phyloP scores from a whole-genome alignment of 371 early-diverging fungal genomes.

The Gilbertella persicaria region DNA sequence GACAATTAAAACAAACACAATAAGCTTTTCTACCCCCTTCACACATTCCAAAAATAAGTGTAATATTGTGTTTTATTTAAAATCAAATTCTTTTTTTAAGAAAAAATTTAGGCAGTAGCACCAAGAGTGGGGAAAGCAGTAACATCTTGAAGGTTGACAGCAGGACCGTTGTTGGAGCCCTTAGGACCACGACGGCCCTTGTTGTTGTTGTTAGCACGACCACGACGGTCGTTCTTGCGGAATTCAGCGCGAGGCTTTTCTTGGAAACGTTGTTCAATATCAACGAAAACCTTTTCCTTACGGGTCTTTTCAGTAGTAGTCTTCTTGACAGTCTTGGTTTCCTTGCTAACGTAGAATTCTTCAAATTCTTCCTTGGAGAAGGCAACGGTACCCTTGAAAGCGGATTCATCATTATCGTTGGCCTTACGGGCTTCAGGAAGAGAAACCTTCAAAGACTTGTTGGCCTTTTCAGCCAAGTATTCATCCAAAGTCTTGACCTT shows the following conservation, averaged over 20 bases:
- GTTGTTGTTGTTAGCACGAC: slow-evolving; percentile 33
- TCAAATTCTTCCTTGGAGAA: slow-evolving; percentile 70
- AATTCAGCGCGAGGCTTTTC: slow-evolving; percentile 49
- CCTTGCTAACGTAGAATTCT: slow-evolving; percentile 69
- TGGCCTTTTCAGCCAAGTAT: slow-evolving; percentile 72
- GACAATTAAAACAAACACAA: no score
- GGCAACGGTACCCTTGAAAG: slow-evolving; percentile 78
- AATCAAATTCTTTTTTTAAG: not conserved
- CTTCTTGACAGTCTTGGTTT: slow-evolving; percentile 40
- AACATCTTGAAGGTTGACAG: slow-evolving; percentile 72
- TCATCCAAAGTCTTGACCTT: slow-evolving; percentile 78
- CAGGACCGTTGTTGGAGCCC: slow-evolving; percentile 39
- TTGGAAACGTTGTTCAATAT: slow-evolving; percentile 53
- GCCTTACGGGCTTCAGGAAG: slow-evolving; percentile 73
- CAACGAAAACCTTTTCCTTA: slow-evolving; percentile 62
- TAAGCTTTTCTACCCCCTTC: no score
- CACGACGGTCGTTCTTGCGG: slow-evolving; percentile 34
- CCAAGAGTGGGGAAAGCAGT: slow-evolving; percentile 80
- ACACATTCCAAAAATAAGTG: no score
- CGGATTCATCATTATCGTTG: slow-evolving; percentile 74
- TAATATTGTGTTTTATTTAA: slow-evolving; percentile 34
- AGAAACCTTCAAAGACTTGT: slow-evolving; percentile 63
- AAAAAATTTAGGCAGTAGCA: slow-evolving; percentile 40
- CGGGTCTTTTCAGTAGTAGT: slow-evolving; percentile 35
- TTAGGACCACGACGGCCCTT: slow-evolving; percentile 44